Evolutionary conservation across 495 filamentous ascomycete genomes (phyloP).

Genomic region (Endocarpon pusillum): DNA sequence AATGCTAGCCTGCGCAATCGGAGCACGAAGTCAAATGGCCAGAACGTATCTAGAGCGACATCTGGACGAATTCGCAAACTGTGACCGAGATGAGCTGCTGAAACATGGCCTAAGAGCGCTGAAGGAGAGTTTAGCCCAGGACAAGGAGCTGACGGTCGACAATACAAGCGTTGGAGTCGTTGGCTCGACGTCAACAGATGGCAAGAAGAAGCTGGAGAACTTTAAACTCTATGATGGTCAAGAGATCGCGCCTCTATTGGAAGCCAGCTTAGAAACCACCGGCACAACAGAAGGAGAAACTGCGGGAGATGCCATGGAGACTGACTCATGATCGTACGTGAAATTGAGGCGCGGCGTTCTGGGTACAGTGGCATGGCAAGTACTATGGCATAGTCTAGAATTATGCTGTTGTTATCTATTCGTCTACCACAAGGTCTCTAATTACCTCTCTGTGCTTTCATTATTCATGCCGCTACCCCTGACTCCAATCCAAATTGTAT

Average conservation of each 20-base stretch:
- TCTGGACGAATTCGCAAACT: constrained; percentile 59
- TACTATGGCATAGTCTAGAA: too few relatives aligned
- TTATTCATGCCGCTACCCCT: constrained; percentile 31
- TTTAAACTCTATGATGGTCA: constrained; percentile 89
- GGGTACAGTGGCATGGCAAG: too few relatives aligned
- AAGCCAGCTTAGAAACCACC: constrained; percentile 48
- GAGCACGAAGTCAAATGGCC: constrained; percentile 90
- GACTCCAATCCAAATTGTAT: constrained; percentile 68
- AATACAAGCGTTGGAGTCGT: constrained; percentile 85
- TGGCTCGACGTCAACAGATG: constrained; percentile 36
- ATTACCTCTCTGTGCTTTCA: too few relatives aligned
- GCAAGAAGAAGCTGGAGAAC: constrained; percentile 42
- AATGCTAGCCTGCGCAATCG: constrained; percentile 90
- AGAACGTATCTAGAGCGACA: constrained; percentile 89
- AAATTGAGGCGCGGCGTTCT: not conserved
- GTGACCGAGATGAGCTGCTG: constrained; percentile 67
- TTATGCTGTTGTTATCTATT: too few relatives aligned
- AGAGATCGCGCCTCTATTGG: constrained; percentile 51
- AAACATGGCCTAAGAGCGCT: constrained; percentile 77
- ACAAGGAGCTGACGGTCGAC: constrained; percentile 90
- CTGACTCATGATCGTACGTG: constrained; percentile 34
- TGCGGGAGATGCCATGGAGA: constrained; percentile 62
- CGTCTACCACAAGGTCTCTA: too few relatives aligned
- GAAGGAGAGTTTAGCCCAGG: constrained; percentile 90
- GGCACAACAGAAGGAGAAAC: constrained; percentile 45